A percentile compares a stretch with the other conserved stretches of the same genome.
phyloP scores from a whole-genome alignment of 441 rosid species.

The Populus hybrid region DNA sequence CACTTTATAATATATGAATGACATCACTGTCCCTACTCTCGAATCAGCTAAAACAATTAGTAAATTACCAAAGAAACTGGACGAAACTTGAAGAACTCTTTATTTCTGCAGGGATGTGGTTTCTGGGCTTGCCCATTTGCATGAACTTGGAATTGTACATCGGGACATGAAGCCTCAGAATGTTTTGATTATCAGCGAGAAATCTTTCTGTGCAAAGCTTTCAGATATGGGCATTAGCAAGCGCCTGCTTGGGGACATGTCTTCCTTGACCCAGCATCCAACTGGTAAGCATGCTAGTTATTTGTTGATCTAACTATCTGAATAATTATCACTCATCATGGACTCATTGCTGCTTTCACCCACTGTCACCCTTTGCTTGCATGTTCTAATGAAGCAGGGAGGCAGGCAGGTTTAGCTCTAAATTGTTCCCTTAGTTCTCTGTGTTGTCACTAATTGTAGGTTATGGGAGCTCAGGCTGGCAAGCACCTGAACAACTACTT shows the following conservation, averaged over 20 bases:
- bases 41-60: not conserved
- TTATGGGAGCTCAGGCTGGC: conserved; percentile 97
- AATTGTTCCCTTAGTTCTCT: conserved; percentile 8
- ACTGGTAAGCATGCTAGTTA: conserved; percentile 51
- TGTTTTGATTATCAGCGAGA: conserved; percentile 72
- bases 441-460: conserved; percentile 39
- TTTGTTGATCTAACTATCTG: not conserved
- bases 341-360: not conserved
- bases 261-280: conserved; percentile 72
- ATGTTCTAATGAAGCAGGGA: not conserved
- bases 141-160: conserved; percentile 88
- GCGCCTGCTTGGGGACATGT: conserved; percentile 66
- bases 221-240: conserved; percentile 98
- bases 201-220: conserved; percentile 70
- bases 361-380: not conserved
- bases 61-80: not conserved
- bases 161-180: conserved; percentile 94
- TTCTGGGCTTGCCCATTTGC: conserved; percentile 79
- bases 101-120: conserved; percentile 68
- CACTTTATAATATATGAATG: not conserved
- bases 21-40: not conserved
- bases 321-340: not conserved
- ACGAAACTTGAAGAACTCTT: conserved; percentile 2
- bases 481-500: conserved; percentile 90
- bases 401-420: not conserved